phyloP scores from a whole-genome alignment of 441 rosid species.

The Pelargonium fulgidum region DNA sequence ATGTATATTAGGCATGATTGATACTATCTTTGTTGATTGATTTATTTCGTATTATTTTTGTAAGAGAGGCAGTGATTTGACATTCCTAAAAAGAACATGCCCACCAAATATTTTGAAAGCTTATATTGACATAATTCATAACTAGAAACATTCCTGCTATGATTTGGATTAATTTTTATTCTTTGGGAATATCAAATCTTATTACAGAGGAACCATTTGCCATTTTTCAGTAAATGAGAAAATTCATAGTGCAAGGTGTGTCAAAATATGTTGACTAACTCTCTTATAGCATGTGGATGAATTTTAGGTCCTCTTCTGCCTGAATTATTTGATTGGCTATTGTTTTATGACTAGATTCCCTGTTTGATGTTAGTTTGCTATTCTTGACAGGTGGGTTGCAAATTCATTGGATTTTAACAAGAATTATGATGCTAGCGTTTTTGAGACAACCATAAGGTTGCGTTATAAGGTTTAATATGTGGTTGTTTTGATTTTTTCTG shows the following conservation, averaged over 20 bases:
- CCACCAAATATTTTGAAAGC: not conserved
- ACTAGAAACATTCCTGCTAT: not conserved
- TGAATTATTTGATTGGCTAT: not conserved
- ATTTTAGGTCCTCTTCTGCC: not conserved
- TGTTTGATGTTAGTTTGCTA: slow-evolving; percentile 4
- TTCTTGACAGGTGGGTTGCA: slow-evolving; percentile 83
- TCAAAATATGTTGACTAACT: not conserved
- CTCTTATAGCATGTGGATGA: not conserved
- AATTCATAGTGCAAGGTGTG: not conserved
- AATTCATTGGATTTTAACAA: slow-evolving; percentile 83
- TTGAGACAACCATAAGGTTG: slow-evolving; percentile 99
- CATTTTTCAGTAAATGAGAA: not conserved
- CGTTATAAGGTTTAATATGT: slow-evolving; percentile 63
- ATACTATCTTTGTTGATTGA: not conserved
- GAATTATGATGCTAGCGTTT: slow-evolving; percentile 87
- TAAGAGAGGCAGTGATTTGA: not conserved
- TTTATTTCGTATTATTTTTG: not conserved
- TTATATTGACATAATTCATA: not conserved
- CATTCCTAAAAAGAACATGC: not conserved
- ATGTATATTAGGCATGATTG: not conserved
- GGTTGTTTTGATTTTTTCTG: slow-evolving; percentile 21
- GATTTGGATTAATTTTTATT: not conserved
- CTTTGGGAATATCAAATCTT: not conserved
- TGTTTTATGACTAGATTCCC: not conserved
- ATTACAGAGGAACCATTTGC: not conserved